Evolutionary conservation across 2,329 filamentous ascomycete genomes (phyloP).

Genomic region (Tolypocladium nubicola): DNA sequence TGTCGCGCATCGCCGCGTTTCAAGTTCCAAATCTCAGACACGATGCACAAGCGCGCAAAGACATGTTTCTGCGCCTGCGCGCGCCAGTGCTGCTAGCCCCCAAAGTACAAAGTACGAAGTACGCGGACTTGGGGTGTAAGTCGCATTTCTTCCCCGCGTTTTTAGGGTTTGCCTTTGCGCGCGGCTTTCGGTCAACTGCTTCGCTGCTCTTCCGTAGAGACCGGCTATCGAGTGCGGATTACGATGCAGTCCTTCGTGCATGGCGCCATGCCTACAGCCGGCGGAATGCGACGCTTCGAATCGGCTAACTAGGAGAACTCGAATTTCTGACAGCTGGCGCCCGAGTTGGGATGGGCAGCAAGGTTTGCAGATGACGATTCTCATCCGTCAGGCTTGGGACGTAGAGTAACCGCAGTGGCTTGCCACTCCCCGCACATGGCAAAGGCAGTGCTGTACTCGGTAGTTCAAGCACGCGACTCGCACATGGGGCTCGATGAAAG

Average conservation of each 20-base stretch:
- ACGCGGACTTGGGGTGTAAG: not conserved
- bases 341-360: conserved; percentile 1
- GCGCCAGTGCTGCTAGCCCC: not conserved
- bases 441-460: not conserved
- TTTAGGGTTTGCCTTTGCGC: not conserved
- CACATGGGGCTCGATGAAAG: too few species aligned
- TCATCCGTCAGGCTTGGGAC: conserved; percentile 6
- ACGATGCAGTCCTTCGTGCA: too few species aligned
- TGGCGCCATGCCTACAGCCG: not conserved
- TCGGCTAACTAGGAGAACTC: not conserved
- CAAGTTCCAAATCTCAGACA: conserved; percentile 1
- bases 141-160: not conserved
- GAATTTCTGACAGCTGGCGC: not conserved
- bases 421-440: not conserved
- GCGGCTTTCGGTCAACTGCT: not conserved
- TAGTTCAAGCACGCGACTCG: not conserved
- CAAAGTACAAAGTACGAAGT: not conserved
- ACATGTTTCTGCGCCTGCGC: not conserved
- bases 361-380: conserved; percentile 12
- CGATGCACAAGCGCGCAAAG: not conserved
- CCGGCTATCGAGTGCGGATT: not conserved
- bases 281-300: not conserved
- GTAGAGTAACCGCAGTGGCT: conserved; percentile 3
- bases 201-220: not conserved
- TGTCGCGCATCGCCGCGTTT: not conserved